phyloP scores from a whole-genome alignment of 164 flowering plant species.

The Nymphaea colorata region DNA sequence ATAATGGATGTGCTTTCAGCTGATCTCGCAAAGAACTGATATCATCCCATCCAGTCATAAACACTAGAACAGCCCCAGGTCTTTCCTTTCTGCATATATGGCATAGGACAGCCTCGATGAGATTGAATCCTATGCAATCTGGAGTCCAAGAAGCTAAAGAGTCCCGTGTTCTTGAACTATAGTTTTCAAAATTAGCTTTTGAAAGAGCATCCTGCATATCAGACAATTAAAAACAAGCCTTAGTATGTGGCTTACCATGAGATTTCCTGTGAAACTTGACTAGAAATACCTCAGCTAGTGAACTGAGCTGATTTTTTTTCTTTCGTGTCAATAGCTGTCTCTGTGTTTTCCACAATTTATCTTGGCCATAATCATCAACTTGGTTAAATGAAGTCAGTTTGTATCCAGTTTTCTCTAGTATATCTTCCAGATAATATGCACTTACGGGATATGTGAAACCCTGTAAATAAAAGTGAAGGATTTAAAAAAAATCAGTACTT shows the following conservation, averaged over 20 bases:
- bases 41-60: conserved; percentile 99
- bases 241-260: not conserved
- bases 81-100: conserved; percentile 96
- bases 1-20: conserved; percentile 86
- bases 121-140: conserved; percentile 94
- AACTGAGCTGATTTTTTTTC: conserved; percentile 79
- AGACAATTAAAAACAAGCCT: conserved; percentile 2
- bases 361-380: conserved; percentile 98
- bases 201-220: conserved; percentile 68
- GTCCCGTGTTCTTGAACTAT: conserved; percentile 79
- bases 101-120: conserved; percentile 91
- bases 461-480: conserved; percentile 21
- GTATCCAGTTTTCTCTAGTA: conserved; percentile 81
- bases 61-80: conserved; percentile 90
- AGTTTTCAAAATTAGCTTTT: conserved; percentile 72
- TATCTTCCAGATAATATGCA: conserved; percentile 83
- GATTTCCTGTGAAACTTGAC: not conserved
- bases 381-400: conserved; percentile 90
- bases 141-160: conserved; percentile 86
- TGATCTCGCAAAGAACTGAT: conserved; percentile 91
- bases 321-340: conserved; percentile 75
- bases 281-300: conserved; percentile 80
- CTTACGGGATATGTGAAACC: conserved; percentile 91
- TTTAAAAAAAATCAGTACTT: not conserved
- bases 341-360: conserved; percentile 93